These are phyloP conservation scores for Bryoglossum gracile DNA, from an alignment of 495 filamentous ascomycete species.

Conservation along the genomic window DNA sequence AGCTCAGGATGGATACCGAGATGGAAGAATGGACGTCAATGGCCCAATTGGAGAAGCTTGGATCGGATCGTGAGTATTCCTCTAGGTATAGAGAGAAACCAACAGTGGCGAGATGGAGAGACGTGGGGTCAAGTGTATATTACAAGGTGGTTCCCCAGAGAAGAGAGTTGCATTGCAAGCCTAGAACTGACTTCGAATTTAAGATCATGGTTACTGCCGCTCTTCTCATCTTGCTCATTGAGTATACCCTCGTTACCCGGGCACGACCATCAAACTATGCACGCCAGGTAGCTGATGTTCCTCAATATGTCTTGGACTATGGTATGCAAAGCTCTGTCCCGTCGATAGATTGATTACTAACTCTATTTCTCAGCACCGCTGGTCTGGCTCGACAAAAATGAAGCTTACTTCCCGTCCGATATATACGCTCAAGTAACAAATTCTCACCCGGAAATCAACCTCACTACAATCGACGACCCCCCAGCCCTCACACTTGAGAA, in stretches of 20 bases:
- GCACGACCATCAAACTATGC: slow-evolving; percentile 6
- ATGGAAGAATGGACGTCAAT: no score
- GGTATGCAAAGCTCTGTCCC: slow-evolving; percentile 6
- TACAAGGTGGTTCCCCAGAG: slow-evolving; percentile 10
- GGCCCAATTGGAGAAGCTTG: no score
- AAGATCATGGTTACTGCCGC: slow-evolving; percentile 8
- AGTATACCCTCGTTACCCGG: slow-evolving; percentile 6
- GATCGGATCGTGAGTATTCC: no score
- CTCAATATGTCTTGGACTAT: slow-evolving; percentile 43
- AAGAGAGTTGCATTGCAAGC: neutral
- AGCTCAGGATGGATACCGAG: slow-evolving; percentile 1
- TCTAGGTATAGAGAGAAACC: no score
- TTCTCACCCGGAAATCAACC: slow-evolving; percentile 63
- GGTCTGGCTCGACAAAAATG: slow-evolving; percentile 79
- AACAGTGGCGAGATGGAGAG: no score
- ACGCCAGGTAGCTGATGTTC: slow-evolving; percentile 24
- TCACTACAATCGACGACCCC: slow-evolving; percentile 52
- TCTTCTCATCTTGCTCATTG: slow-evolving; percentile 11
- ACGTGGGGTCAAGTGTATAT: slow-evolving; percentile 2
- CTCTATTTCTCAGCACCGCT: slow-evolving; percentile 54
- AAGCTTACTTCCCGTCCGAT: slow-evolving; percentile 88
- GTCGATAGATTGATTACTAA: neutral
- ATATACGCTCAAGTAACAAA: slow-evolving; percentile 81
- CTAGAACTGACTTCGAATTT: neutral
- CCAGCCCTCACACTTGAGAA: slow-evolving; percentile 51